Evolutionary conservation across 148 eudicot species (phyloP), one percentile per base, ranked within the genome.

Genomic region (Mesembryanthemum crystallinum): DNA sequence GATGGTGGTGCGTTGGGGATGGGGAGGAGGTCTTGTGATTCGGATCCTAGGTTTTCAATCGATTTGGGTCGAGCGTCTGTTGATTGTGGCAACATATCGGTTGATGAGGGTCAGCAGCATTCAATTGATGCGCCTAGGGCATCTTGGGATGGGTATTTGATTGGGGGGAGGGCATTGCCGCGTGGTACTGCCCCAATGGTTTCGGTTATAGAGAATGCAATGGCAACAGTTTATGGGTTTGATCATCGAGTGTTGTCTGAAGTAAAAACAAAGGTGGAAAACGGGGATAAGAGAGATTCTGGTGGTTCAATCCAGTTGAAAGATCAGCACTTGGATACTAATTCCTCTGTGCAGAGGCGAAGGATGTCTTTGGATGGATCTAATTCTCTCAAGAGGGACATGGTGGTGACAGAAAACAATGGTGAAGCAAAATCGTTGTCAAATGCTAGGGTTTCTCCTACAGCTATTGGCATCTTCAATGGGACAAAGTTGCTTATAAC

Each of bases 121-220:
- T 89, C 90, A 17, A 75, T 84, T 27, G 97, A 92, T 37, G 90
- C 88, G 49, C 93, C 93, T 29, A 82, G 98, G 78, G 94, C 96
- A 77, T 94, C 98, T 0, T 94, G 97, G 98, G 97, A 94, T 67
- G 98, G 95, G 47, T 89, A 90, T 69, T 72, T 94, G 86, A 75
- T 83, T 20, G 93, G 80, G 43, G 80, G 79, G 69, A 65, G 89
- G 20, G 80, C 87, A 20, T 82, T 88, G 76, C 80, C 89, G 11
- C 77, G 87, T 64, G 51, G 69, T 27, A 77, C 76, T 3, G 75
- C 89, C 1, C 96, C 96, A 0, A 87, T 90, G 85, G 80, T 94
- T 2, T 90, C 94, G 10, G 95, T 83, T 0, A 90, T 90, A 7
- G 98, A 94, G 64, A 92, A 88, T 80, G 90, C 82, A 54, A 87